A percentile compares a stretch with the other conserved stretches of the same genome.
These are phyloP conservation scores for Brassica carinata DNA, from an alignment of 345 rosid genomes.

Conservation along the genomic window DNA sequence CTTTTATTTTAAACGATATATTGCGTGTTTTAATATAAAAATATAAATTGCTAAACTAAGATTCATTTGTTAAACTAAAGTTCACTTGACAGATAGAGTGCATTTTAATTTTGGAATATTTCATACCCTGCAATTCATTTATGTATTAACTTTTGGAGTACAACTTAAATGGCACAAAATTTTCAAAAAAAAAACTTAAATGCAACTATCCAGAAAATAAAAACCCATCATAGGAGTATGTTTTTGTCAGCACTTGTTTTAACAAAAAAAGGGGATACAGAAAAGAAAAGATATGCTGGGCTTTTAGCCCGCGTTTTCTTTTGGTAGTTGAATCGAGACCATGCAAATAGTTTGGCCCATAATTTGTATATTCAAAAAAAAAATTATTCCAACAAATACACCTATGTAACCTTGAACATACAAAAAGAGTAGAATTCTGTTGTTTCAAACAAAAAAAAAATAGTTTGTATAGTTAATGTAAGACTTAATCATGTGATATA, in stretches of 20 bases:
- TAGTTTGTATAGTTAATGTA: not conserved
- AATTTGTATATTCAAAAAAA: not conserved
- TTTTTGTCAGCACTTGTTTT: not conserved
- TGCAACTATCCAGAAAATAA: not conserved
- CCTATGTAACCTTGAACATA: not conserved
- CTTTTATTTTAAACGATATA: not conserved
- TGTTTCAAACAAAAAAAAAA: too few relatives aligned
- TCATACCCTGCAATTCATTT: not conserved
- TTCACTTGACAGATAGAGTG: not conserved
- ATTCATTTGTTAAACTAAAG: not conserved
- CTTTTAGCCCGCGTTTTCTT: not conserved
- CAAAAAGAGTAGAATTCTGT: too few relatives aligned
- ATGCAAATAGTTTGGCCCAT: constrained; percentile 1
- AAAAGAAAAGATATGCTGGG: not conserved
- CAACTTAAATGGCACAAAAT: too few relatives aligned
- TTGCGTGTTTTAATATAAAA: not conserved
- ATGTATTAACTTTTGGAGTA: too few relatives aligned
- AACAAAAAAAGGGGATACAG: not conserved
- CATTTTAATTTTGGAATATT: not conserved
- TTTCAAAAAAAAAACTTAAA: too few relatives aligned
- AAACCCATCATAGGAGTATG: not conserved
- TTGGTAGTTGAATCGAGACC: not conserved
- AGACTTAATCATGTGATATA: not conserved
- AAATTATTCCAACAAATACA: not conserved
- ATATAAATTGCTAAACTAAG: not conserved